These are phyloP conservation scores for Juglanconis oblonga DNA, from an alignment of 2,329 filamentous ascomycete species.

Conservation along the genomic window DNA sequence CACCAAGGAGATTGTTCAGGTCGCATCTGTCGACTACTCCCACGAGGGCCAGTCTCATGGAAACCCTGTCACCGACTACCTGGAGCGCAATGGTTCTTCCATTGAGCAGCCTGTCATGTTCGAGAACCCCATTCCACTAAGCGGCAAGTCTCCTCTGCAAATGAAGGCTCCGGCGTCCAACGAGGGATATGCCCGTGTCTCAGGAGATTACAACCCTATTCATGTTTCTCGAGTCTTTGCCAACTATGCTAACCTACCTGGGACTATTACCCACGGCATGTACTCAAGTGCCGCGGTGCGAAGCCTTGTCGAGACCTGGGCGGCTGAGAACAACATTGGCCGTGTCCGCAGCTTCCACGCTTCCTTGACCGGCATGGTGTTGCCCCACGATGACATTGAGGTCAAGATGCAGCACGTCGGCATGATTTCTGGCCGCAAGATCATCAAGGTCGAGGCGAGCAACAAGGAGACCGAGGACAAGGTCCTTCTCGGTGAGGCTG, in stretches of 20 bases:
- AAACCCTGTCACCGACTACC: slow-evolving; percentile 95
- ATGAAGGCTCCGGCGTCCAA: slow-evolving; percentile 93
- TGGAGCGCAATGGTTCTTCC: slow-evolving; percentile 83
- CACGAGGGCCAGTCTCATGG: slow-evolving; percentile 87
- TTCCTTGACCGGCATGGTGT: slow-evolving; percentile 95
- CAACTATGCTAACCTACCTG: slow-evolving; percentile 89
- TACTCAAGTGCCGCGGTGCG: slow-evolving; percentile 97
- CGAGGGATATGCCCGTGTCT: slow-evolving; percentile 96
- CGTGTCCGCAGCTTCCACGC: slow-evolving; percentile 97
- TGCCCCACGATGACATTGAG: slow-evolving; percentile 92
- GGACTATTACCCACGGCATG: slow-evolving; percentile 99
- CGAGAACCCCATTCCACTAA: slow-evolving; percentile 94
- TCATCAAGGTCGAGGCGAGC: slow-evolving; percentile 96
- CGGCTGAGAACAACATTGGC: slow-evolving; percentile 96
- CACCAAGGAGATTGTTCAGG: slow-evolving; percentile 95
- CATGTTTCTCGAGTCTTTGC: slow-evolving; percentile 97
- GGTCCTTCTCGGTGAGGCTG: slow-evolving; percentile 89
- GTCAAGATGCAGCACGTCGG: slow-evolving; percentile 95
- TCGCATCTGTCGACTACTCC: slow-evolving; percentile 88
- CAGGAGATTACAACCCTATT: slow-evolving; percentile 97
- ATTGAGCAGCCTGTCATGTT: slow-evolving; percentile 97
- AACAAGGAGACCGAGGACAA: slow-evolving; percentile 97
- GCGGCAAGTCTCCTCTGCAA: slow-evolving; percentile 83
- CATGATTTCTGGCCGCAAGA: slow-evolving; percentile 98
- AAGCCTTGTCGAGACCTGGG: slow-evolving; percentile 96